phyloP scores from a whole-genome alignment of 352 stramenopile species.

The Blastocystis sp. region DNA sequence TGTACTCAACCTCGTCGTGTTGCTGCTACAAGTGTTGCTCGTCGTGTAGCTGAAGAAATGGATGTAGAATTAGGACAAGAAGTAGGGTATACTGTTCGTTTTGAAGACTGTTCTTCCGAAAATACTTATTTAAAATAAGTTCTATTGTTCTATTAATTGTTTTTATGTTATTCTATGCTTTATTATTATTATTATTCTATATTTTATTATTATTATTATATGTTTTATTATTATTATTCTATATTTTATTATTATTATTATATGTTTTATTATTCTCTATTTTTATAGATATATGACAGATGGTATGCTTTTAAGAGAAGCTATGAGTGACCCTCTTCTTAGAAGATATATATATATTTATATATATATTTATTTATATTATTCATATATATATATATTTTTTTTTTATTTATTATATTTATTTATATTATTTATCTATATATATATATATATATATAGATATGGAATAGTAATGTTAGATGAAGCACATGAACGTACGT shows the following conservation, averaged over 20 bases:
- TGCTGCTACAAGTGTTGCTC: slow-evolving; percentile 84
- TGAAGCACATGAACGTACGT: slow-evolving; percentile 87
- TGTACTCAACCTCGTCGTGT: slow-evolving; percentile 92
- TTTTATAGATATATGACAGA: slow-evolving; percentile 57
- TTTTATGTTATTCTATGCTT: too few species aligned
- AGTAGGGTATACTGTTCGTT: slow-evolving; percentile 97
- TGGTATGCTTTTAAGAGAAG: slow-evolving; percentile 88
- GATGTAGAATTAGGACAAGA: slow-evolving; percentile 81
- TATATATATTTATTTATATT: too few species aligned
- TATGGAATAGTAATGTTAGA: slow-evolving; percentile 93
- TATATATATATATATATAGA: slow-evolving; percentile 48
- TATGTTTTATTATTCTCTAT: too few species aligned
- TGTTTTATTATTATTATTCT: too few species aligned
- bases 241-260: too few species aligned
- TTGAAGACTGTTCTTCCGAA: slow-evolving; percentile 75
- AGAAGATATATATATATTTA: slow-evolving; percentile 2
- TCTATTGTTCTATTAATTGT: too few species aligned
- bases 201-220: too few species aligned
- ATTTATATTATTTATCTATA: slow-evolving; percentile 46
- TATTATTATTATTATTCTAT: too few species aligned
- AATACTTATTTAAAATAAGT: slow-evolving; percentile 59
- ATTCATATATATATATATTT: too few species aligned
- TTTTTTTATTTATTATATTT: too few species aligned
- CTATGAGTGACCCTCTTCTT: slow-evolving; percentile 80
- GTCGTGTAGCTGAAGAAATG: slow-evolving; percentile 92